Conservation (phyloP, 768 basidiomycete genomes). For the Suillus hirtellus region DNA sequence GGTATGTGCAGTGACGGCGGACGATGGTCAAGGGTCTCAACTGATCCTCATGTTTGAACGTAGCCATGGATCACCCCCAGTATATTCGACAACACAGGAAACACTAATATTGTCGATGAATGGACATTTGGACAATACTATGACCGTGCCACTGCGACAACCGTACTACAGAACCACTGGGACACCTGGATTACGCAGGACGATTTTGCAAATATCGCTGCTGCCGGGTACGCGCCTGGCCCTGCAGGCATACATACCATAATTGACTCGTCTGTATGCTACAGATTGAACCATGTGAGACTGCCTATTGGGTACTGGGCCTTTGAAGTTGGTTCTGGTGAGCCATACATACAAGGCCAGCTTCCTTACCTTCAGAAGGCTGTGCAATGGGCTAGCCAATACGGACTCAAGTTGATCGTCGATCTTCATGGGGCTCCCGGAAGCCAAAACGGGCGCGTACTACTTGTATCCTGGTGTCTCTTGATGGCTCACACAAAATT, state of each 20-base stretch:
- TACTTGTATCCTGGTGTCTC: not conserved
- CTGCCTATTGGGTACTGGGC: conserved; percentile 92
- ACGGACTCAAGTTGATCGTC: conserved; percentile 79
- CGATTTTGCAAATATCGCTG: conserved; percentile 75
- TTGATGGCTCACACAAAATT: conserved; percentile 13
- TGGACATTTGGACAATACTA: conserved; percentile 76
- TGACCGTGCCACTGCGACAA: conserved; percentile 45
- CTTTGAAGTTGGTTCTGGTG: conserved; percentile 74
- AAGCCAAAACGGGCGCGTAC: conserved; percentile 73
- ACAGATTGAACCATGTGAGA: conserved; percentile 80
- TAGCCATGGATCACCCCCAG: conserved; percentile 83
- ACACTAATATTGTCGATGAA: conserved; percentile 65
- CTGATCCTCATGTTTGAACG: conserved; percentile 33
- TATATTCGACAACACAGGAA: conserved; percentile 59
- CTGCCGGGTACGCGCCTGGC: conserved; percentile 56
- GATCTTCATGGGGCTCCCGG: conserved; percentile 84
- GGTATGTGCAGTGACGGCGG: conserved; percentile 30
- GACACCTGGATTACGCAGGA: conserved; percentile 80
- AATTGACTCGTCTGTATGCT: conserved; percentile 12
- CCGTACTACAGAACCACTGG: conserved; percentile 68
- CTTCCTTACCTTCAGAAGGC: conserved; percentile 67
- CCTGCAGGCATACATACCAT: conserved; percentile 5
- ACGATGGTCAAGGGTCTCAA: conserved; percentile 27
- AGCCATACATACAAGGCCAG: conserved; percentile 81
- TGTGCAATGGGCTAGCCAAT: conserved; percentile 64